phyloP scores from a whole-genome alignment of 2,329 filamentous ascomycete species.

The Cordyceps javanica region DNA sequence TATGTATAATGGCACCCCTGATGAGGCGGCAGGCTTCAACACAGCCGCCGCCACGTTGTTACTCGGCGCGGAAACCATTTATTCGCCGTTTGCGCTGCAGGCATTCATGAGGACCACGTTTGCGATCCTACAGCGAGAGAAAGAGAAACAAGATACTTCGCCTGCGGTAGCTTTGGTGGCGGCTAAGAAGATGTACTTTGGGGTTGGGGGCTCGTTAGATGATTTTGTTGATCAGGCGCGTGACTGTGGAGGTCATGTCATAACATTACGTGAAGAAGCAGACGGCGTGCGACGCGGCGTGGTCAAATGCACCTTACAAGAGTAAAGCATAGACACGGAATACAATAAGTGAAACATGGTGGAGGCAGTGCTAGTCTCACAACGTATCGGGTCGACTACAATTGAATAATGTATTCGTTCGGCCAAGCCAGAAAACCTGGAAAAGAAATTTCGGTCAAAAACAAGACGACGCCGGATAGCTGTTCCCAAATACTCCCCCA shows the following conservation, averaged over 20 bases:
- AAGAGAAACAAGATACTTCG: constrained; percentile 18
- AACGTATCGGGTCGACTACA: neutral
- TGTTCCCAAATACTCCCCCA: neutral
- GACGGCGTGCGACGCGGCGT: constrained; percentile 58
- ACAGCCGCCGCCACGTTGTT: constrained; percentile 40
- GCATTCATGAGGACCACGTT: constrained; percentile 65
- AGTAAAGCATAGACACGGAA: neutral
- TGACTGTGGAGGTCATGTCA: constrained; percentile 41
- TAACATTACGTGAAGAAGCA: constrained; percentile 49
- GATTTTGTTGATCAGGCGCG: constrained; percentile 57
- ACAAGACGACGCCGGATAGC: neutral
- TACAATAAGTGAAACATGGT: neutral
- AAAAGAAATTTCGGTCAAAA: neutral
- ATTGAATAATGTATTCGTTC: neutral
- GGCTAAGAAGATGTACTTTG: constrained; percentile 78
- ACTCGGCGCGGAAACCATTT: constrained; percentile 76
- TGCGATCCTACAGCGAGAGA: constrained; percentile 46
- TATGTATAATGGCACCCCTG: constrained; percentile 34
- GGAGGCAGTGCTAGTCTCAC: neutral
- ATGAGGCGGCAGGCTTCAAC: neutral
- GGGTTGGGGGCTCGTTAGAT: constrained; percentile 74
- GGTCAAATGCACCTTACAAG: constrained; percentile 41
- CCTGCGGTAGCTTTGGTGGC: constrained; percentile 58
- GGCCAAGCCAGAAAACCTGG: neutral
- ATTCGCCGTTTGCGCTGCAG: constrained; percentile 64